These are phyloP conservation scores for Podaxis mareebaensis DNA, from an alignment of 768 basidiomycete species.

Conservation along the genomic window DNA sequence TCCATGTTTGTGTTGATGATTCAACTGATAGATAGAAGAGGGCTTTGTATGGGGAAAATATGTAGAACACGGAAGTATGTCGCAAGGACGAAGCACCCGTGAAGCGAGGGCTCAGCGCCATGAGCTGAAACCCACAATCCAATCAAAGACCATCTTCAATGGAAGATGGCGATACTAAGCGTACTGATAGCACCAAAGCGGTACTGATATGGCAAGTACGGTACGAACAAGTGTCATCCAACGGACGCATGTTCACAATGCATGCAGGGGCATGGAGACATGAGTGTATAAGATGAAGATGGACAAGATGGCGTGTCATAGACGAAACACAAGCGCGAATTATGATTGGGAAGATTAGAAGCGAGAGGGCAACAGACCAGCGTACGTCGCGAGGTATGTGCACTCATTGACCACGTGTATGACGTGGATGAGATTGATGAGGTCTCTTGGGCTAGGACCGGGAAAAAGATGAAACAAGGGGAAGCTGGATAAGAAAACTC, in stretches of 20 bases:
- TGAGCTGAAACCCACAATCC: conserved; percentile 8
- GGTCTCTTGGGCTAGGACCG: conserved; percentile 13
- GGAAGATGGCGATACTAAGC: conserved; percentile 2
- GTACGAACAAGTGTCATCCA: conserved; percentile 7
- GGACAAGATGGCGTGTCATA: neutral
- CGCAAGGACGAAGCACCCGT: conserved; percentile 23
- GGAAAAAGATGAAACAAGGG: conserved; percentile 21
- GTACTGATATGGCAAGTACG: conserved; percentile 13
- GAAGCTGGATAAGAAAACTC: conserved; percentile 41
- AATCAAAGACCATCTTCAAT: conserved; percentile 1
- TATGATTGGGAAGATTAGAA: conserved; percentile 14
- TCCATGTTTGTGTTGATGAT: conserved; percentile 10
- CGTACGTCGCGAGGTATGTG: conserved; percentile 8
- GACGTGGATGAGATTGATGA: conserved; percentile 15
- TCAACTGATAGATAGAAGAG: conserved; percentile 10
- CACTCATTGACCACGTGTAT: conserved; percentile 15
- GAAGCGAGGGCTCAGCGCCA: neutral
- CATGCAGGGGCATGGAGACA: conserved; percentile 1
- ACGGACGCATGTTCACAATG: conserved; percentile 1
- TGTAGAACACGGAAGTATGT: conserved; percentile 1
- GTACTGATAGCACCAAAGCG: conserved; percentile 11
- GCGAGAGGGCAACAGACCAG: conserved; percentile 3
- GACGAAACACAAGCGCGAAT: conserved; percentile 16
- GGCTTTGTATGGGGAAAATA: conserved; percentile 12
- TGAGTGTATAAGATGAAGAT: conserved; percentile 13